Base-by-base conservation (phyloP, 1,139 yeast genomes). In the Arxiozyma slooffiae region DNA sequence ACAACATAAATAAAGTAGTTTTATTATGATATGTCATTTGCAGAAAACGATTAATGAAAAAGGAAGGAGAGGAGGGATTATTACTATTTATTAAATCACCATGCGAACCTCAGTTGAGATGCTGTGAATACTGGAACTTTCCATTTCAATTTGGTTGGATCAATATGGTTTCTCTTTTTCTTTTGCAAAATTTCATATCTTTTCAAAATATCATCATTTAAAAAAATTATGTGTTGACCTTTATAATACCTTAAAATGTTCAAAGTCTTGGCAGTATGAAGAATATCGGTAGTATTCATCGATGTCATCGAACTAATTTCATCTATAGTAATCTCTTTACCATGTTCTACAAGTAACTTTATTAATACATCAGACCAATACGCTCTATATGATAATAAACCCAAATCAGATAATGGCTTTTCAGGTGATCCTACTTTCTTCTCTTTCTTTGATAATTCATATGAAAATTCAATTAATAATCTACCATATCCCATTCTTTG, bases 71-170 rank as follows among this genome's bases (percentile, higher is more conserved):
- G 1, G 3, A 2, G 4, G 14, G 16, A 30, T 6, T 30, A 2
- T 14, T 30, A 30, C 2, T n/a, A n/a, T 30, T 11, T 30, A 30
- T 6, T 30, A 30, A 11, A 30, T 30, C 38, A 90, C 96, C 97
- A 90, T 2, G 97, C 97, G 69, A 92, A 92, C 59, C 97, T 76
- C 62, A 92, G 72, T 72, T 92, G 97, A 51, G 95, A 90, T 21
- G 97, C 96, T 1, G 97, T 90, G 66, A 92, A 92, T 22, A 86
- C 83, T 0, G 99, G 99, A 5, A 98, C 97, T 55, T 85, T 85
- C 99, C 99, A 92, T 38, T 76, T 73, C 53, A 92, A 73, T 60
- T 78, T 79, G 4, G 74, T 68, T 0, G 96, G 83, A 59, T 86
- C 90, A 53, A 92, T 77, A 52, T 81, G 78, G 61, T 87, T 92